Conservation (phyloP, 2,329 filamentous ascomycete species). For the Trichothecium roseum region DNA sequence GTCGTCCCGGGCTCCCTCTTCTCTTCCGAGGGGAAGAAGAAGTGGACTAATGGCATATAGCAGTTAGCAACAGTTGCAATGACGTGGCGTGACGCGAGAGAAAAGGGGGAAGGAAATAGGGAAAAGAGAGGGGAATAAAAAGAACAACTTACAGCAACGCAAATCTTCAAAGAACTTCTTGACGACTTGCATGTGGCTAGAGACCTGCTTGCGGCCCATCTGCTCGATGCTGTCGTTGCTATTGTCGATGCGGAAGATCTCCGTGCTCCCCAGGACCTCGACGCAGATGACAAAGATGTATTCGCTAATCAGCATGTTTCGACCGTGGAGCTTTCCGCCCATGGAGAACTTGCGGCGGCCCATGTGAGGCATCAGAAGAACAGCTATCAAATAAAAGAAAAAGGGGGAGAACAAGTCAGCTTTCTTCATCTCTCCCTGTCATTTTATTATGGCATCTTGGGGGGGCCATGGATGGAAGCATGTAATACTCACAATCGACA, state of each 20-base stretch:
- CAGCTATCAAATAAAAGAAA: too few species aligned
- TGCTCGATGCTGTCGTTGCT: slow-evolving; percentile 32
- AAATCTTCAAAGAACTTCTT: slow-evolving; percentile 56
- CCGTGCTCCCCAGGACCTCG: slow-evolving; percentile 27
- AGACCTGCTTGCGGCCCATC: slow-evolving; percentile 54
- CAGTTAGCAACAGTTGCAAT: too few species aligned
- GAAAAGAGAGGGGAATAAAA: too few species aligned
- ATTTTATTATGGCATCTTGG: too few species aligned
- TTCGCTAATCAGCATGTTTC: slow-evolving; percentile 61
- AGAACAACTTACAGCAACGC: slow-evolving; percentile 45
- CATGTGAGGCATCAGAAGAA: slow-evolving; percentile 56
- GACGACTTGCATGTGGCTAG: slow-evolving; percentile 60
- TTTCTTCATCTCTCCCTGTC: slow-evolving; percentile 4
- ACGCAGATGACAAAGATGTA: slow-evolving; percentile 44
- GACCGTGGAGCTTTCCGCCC: slow-evolving; percentile 51
- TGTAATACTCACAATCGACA: slow-evolving; percentile 56
- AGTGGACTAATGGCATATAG: slow-evolving; percentile 39
- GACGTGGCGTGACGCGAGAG: too few species aligned
- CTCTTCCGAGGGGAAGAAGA: slow-evolving; percentile 46
- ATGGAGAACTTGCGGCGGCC: slow-evolving; percentile 57
- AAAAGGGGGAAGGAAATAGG: too few species aligned
- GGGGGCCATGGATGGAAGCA: too few species aligned
- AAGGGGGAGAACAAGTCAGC: neutral
- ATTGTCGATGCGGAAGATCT: slow-evolving; percentile 31
- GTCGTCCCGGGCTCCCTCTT: slow-evolving; percentile 49